A percentile compares a stretch with the other conserved stretches of the same genome.
Conservation (phyloP, 2,329 filamentous ascomycete genomes). For the Chrysoporthe austroafricana region DNA sequence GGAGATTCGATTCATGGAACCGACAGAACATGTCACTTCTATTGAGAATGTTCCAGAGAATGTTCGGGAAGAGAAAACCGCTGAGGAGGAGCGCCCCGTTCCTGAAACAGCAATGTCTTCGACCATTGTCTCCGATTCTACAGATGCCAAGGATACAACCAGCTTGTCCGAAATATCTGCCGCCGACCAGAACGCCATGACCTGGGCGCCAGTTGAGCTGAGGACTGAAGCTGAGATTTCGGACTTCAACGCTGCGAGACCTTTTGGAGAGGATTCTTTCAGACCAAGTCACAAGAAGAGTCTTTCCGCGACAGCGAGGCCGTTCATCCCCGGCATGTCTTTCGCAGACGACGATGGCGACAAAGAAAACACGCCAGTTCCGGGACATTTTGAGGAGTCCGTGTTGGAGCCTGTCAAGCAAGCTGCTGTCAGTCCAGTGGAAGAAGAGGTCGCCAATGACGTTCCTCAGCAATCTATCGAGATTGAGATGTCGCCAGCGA, state of each 20-base stretch:
- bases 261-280: constrained; percentile 50
- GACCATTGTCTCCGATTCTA: constrained; percentile 55
- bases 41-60: background rate
- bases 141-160: constrained; percentile 57
- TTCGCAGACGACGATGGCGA: constrained; percentile 35
- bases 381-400: constrained; percentile 27
- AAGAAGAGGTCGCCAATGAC: constrained; percentile 30
- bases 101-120: constrained; percentile 60
- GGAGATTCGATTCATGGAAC: constrained; percentile 74
- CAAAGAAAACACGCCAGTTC: constrained; percentile 30
- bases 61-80: constrained; percentile 31
- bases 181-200: constrained; percentile 52
- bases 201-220: constrained; percentile 66
- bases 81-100: constrained; percentile 35
- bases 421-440: constrained; percentile 7
- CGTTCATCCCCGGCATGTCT: constrained; percentile 61
- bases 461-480: constrained; percentile 32
- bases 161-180: constrained; percentile 56
- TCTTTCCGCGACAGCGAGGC: constrained; percentile 71
- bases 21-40: constrained; percentile 35
- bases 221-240: constrained; percentile 52
- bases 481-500: constrained; percentile 34
- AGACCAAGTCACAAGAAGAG: constrained; percentile 56
- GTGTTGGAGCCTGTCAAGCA: constrained; percentile 19
- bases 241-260: constrained; percentile 56